Evolutionary conservation across 805 yeast species (phyloP), one percentile per base, ranked within the genome.

Genomic region (Maudiozyma barnettii): DNA sequence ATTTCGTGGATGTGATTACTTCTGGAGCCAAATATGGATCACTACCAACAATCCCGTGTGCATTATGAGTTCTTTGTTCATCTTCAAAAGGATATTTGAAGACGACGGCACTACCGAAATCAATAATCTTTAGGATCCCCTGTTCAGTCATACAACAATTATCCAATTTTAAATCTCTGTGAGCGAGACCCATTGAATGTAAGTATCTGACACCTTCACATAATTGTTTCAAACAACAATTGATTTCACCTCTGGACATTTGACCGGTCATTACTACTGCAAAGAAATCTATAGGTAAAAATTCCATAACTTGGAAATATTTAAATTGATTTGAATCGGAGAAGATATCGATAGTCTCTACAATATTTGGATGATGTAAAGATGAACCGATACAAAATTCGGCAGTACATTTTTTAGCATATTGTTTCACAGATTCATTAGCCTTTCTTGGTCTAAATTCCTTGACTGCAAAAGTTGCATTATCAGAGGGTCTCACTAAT

Each of bases 11-110:
- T 2, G 71, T 61, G 45, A 82, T 69, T 16, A 84, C 90, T 65
- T 85, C 95, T 0, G 95, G 95, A 1, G 93, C 93, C 55, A 85
- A 72, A 62, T 85, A 85, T 10, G 95, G 95, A 65, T 85, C 95
- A 14, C 87, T 80, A 12, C 95, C 95, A 47, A 84, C 90, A 51
- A 85, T 76, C 5, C 93, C 93, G 56, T 78, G 87, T 8, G 85
- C 78, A 59, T 72, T 71, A 20, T 39, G 43, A 6, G 36, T 35
- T 14, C 78, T 79, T 16, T 74, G 67, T 36, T 73, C 73, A 39
- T 73, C 75, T 55, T 80, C 84, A 59, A 76, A 81, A 4, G 93
- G 93, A 58, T 84, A 84, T 56, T 78, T 81, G 67, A 83, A 85
- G 4, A 85, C 88, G 20, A 83, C 89, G 2, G 95, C 91, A 45